Conservation (phyloP, 495 filamentous ascomycete genomes). For the Clavariopsis aquatica region DNA sequence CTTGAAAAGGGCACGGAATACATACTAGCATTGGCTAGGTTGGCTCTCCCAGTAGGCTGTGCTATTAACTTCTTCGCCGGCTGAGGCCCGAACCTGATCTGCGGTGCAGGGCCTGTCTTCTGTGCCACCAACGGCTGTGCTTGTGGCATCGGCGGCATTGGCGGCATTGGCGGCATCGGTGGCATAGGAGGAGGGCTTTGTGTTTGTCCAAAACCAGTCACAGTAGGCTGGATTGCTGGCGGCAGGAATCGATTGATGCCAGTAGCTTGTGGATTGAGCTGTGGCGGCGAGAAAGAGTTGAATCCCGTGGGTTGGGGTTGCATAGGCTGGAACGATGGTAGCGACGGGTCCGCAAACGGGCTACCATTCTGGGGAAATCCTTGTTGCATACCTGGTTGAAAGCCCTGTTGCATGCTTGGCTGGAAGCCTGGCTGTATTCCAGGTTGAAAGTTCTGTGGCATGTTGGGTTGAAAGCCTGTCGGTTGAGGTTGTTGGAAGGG, state of each 20-base stretch:
- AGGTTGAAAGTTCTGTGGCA: constrained; percentile 46
- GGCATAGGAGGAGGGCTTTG: constrained; percentile 30
- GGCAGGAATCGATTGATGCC: constrained; percentile 55
- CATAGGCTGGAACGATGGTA: constrained; percentile 58
- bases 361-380: constrained; percentile 53
- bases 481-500: constrained; percentile 43
- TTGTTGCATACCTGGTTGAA: constrained; percentile 47
- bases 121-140: constrained; percentile 71
- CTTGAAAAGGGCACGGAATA: constrained; percentile 37
- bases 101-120: constrained; percentile 89
- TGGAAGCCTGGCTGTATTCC: constrained; percentile 19
- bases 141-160: constrained; percentile 52
- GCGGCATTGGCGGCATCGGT: constrained; percentile 49
- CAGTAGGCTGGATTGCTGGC: constrained; percentile 54
- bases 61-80: constrained; percentile 75
- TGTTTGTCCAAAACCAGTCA: constrained; percentile 50
- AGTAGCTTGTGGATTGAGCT: constrained; percentile 50
- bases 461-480: constrained; percentile 32
- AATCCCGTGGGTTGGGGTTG: constrained; percentile 47
- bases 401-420: constrained; percentile 46
- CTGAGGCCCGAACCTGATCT: constrained; percentile 82
- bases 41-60: constrained; percentile 91
- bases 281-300: constrained; percentile 49
- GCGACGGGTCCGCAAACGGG: constrained; percentile 60
- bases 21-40: constrained; percentile 93